Evolutionary conservation across 768 basidiomycete genomes (phyloP).

Genomic region (Pleurotus citrinopileatus): DNA sequence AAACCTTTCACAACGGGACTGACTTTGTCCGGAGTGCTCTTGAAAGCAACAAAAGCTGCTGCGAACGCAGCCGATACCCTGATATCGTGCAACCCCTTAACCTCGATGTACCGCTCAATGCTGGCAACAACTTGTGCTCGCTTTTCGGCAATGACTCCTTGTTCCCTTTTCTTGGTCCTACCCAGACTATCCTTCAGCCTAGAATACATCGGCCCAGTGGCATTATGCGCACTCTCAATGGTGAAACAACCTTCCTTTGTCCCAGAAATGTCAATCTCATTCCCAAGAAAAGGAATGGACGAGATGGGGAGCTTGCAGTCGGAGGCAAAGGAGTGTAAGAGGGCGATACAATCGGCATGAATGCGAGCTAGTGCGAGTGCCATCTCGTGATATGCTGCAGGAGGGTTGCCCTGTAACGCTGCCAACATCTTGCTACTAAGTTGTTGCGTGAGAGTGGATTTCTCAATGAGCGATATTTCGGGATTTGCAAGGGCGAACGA

Average conservation of each 20-base stretch:
- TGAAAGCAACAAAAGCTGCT: conserved; percentile 85
- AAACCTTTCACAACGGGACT: conserved; percentile 95
- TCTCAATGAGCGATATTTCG: conserved; percentile 45
- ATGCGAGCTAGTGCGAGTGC: conserved; percentile 76
- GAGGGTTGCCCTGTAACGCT: conserved; percentile 74
- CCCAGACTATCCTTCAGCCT: conserved; percentile 74
- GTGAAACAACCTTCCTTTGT: conserved; percentile 68
- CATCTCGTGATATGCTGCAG: conserved; percentile 90
- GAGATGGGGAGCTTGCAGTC: conserved; percentile 85
- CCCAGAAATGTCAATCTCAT: conserved; percentile 73
- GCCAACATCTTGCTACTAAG: conserved; percentile 65
- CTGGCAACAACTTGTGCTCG: conserved; percentile 61
- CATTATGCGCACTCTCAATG: conserved; percentile 69
- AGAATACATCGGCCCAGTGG: conserved; percentile 68
- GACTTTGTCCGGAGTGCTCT: conserved; percentile 86
- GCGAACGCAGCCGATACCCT: conserved; percentile 90
- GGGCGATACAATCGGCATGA: conserved; percentile 70
- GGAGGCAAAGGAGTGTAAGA: conserved; percentile 79
- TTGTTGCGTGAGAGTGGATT: conserved; percentile 58
- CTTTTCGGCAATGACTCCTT: conserved; percentile 74
- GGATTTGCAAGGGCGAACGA: conserved; percentile 36
- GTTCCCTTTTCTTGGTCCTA: conserved; percentile 74
- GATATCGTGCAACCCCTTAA: conserved; percentile 83
- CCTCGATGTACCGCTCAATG: conserved; percentile 77
- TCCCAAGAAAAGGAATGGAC: conserved; percentile 76